Conservation (phyloP, 345 rosid species). For the Kandelia obovata region DNA sequence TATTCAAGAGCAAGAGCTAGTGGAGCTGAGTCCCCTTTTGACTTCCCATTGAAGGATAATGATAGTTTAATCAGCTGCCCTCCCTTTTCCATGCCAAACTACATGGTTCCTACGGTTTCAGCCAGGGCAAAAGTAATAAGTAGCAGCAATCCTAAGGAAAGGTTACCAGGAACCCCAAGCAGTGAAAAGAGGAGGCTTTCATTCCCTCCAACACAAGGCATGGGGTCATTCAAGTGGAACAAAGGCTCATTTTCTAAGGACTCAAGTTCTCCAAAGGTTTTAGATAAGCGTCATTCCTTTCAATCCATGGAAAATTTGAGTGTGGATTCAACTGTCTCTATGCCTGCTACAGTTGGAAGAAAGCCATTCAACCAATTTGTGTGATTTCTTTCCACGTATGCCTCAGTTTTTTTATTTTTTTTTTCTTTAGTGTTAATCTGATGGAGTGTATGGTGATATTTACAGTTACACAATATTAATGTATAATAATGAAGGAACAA, state of each 20-base stretch:
- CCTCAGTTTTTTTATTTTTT: conserved; percentile 16
- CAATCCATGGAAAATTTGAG: conserved; percentile 62
- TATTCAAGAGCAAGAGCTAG: conserved; percentile 60
- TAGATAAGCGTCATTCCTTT: conserved; percentile 15
- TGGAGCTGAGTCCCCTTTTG: conserved; percentile 53
- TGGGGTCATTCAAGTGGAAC: conserved; percentile 75
- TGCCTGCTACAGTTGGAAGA: conserved; percentile 75
- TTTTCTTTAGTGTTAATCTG: conserved; percentile 32
- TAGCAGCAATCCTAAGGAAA: conserved; percentile 70
- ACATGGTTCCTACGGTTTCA: conserved; percentile 82
- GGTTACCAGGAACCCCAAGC: conserved; percentile 54
- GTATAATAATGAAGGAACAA: conserved; percentile 41
- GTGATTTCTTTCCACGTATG: conserved; percentile 38
- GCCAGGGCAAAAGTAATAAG: conserved; percentile 78
- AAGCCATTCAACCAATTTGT: conserved; percentile 92
- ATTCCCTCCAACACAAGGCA: conserved; percentile 62
- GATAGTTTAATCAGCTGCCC: conserved; percentile 94
- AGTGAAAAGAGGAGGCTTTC: conserved; percentile 73
- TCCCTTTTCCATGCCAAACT: conserved; percentile 78
- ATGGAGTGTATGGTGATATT: conserved; percentile 45
- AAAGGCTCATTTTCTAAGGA: conserved; percentile 70
- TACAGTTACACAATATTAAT: conserved; percentile 12
- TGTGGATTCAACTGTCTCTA: conserved; percentile 72
- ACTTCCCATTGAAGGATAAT: conserved; percentile 64
- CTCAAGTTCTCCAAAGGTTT: conserved; percentile 35